Evolutionary conservation across 805 yeast species (phyloP).

Genomic region (Candida insectalens): DNA sequence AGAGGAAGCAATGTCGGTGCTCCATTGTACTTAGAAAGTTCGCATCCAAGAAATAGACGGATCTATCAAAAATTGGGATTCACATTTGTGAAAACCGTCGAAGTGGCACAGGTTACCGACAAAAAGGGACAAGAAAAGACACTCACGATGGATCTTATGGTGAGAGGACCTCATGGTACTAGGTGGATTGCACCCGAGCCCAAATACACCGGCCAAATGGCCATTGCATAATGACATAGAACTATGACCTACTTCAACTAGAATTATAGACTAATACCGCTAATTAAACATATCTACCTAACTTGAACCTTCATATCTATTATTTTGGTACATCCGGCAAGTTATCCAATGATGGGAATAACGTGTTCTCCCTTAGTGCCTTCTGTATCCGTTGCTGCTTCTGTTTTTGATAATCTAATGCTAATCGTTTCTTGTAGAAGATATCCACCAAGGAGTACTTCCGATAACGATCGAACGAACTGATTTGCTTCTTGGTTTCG

Average conservation of each 20-base stretch:
- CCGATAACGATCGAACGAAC: conserved; percentile 24
- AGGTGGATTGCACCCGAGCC: conserved; percentile 24
- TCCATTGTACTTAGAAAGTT: conserved; percentile 43
- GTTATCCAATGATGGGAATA: conserved; percentile 28
- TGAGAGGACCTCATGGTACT: conserved; percentile 27
- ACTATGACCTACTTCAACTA: background rate
- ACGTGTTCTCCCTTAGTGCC: conserved; percentile 25
- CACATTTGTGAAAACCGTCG: conserved; percentile 25
- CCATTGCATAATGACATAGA: background rate
- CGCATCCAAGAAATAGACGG: conserved; percentile 42
- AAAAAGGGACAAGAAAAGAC: conserved; percentile 16
- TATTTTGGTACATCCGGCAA: conserved; percentile 9
- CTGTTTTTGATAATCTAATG: conserved; percentile 25
- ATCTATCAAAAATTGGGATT: conserved; percentile 50
- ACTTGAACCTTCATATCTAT: background rate
- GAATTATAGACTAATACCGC: background rate
- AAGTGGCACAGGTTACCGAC: conserved; percentile 23
- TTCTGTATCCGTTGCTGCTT: conserved; percentile 22
- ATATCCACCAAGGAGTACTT: conserved; percentile 30
- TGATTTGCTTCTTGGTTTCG: conserved; percentile 3
- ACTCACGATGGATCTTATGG: conserved; percentile 28
- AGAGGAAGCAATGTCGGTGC: conserved; percentile 22
- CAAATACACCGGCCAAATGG: background rate
- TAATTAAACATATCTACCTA: background rate
- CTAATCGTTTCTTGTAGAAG: conserved; percentile 32